These are phyloP conservation scores for Boletus sp. DNA, from an alignment of 1,284 basidiomycete genomes.

Conservation along the genomic window DNA sequence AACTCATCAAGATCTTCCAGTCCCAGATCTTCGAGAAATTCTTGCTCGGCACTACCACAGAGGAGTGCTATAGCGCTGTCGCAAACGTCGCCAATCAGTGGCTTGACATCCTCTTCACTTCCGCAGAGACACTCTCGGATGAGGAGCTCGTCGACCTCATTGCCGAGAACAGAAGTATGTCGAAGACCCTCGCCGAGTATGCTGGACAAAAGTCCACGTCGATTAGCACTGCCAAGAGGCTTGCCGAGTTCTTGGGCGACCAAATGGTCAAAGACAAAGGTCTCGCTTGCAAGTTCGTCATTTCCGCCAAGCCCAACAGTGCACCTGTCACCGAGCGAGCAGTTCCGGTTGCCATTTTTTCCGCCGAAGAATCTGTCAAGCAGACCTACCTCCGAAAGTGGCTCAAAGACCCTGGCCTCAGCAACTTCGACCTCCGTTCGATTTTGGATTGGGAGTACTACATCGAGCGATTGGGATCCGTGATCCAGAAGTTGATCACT, in stretches of 20 bases:
- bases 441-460: slow-evolving; percentile 99
- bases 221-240: slow-evolving; percentile 91
- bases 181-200: slow-evolving; percentile 94
- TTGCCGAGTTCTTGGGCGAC: slow-evolving; percentile 96
- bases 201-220: slow-evolving; percentile 96
- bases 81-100: slow-evolving; percentile 94
- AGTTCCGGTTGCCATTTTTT: slow-evolving; percentile 98
- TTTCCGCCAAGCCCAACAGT: slow-evolving; percentile 90
- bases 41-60: slow-evolving; percentile 85
- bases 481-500: slow-evolving; percentile 98
- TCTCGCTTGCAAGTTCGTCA: slow-evolving; percentile 98
- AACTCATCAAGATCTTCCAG: slow-evolving; percentile 99
- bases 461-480: slow-evolving; percentile 95
- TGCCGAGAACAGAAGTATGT: slow-evolving; percentile 98
- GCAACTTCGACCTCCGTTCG: slow-evolving; percentile 87
- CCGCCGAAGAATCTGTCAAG: slow-evolving; percentile 89
- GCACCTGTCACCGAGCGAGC: slow-evolving; percentile 97
- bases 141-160: slow-evolving; percentile 97
- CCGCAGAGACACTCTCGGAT: slow-evolving; percentile 80
- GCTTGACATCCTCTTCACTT: slow-evolving; percentile 93
- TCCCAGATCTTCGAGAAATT: slow-evolving; percentile 99
- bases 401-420: slow-evolving; percentile 89
- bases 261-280: slow-evolving; percentile 99
- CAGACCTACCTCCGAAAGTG: slow-evolving; percentile 91
- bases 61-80: slow-evolving; percentile 94